A percentile compares a stretch with the other conserved stretches of the same genome.
Conservation (phyloP, 1,284 basidiomycete species). For the Tilletia indica region DNA sequence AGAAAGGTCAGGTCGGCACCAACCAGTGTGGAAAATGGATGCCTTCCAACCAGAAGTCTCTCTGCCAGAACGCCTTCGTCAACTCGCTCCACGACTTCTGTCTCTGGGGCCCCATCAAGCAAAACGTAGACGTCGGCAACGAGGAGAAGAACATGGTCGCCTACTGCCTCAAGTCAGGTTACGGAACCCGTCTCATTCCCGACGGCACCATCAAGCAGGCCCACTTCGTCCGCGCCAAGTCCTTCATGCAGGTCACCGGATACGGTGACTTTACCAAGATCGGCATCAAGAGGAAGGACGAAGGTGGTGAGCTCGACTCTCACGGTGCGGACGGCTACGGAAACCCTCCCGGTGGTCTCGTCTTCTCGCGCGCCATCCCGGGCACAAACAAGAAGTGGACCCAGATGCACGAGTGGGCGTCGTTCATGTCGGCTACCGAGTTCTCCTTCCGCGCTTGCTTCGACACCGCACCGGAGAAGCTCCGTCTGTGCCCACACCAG, state of each 20-base stretch:
- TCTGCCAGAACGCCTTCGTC: conserved; percentile 52
- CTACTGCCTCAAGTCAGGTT: conserved; percentile 65
- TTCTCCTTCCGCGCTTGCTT: conserved; percentile 54
- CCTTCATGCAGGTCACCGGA: conserved; percentile 66
- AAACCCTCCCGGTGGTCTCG: conserved; percentile 45
- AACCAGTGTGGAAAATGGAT: conserved; percentile 46
- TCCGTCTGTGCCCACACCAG: conserved; percentile 8
- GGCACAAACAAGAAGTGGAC: conserved; percentile 44
- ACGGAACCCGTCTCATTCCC: conserved; percentile 68
- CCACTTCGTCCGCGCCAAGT: conserved; percentile 68
- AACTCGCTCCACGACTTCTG: conserved; percentile 50
- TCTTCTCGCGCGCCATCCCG: conserved; percentile 36
- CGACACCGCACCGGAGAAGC: conserved; percentile 22
- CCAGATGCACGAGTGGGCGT: conserved; percentile 52
- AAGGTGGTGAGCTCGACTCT: conserved; percentile 56
- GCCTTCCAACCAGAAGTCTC: conserved; percentile 30
- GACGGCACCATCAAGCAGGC: conserved; percentile 70
- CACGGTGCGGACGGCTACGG: conserved; percentile 49
- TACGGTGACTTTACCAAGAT: conserved; percentile 57
- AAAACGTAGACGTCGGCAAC: conserved; percentile 32
- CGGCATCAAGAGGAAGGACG: conserved; percentile 47
- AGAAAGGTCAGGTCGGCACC: conserved; percentile 44
- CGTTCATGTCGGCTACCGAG: conserved; percentile 49
- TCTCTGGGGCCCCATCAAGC: conserved; percentile 40
- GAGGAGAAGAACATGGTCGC: conserved; percentile 66